Conservation (phyloP, 345 rosid genomes). For the Eucalyptus erythrocorys region DNA sequence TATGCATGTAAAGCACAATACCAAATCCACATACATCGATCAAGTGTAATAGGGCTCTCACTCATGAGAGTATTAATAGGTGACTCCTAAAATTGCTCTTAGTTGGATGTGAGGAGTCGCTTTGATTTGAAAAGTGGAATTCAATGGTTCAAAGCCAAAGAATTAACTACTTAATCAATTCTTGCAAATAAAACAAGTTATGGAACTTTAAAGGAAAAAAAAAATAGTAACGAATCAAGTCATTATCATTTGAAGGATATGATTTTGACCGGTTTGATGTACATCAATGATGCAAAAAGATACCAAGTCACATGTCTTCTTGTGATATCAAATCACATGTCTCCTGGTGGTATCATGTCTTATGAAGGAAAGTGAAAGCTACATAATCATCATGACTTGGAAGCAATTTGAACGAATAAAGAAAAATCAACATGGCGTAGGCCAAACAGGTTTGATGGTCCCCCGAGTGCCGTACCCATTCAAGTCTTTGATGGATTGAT, state of each 20-base stretch:
- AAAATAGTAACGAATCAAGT: background rate
- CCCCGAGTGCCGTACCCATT: background rate
- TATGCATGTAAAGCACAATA: rapidly evolving
- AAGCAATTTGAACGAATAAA: background rate
- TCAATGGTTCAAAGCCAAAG: background rate
- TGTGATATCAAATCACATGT: too few relatives aligned
- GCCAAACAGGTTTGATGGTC: background rate
- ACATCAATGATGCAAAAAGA: background rate
- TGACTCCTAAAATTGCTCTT: background rate
- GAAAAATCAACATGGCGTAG: background rate
- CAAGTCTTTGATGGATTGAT: too few relatives aligned
- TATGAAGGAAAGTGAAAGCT: background rate
- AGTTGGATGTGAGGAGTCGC: background rate
- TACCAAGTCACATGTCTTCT: background rate
- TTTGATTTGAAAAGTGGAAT: background rate
- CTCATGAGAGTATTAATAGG: background rate
- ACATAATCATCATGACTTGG: background rate
- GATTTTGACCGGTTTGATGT: background rate
- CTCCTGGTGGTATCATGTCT: background rate
- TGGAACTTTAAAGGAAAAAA: background rate
- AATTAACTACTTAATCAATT: too few relatives aligned
- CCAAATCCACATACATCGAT: rapidly evolving
- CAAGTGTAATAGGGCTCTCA: background rate
- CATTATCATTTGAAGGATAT: background rate
- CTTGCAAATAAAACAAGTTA: background rate